Evolutionary conservation across 2,329 filamentous ascomycete species (phyloP).

Genomic region (Apiospora kogelbergensis): DNA sequence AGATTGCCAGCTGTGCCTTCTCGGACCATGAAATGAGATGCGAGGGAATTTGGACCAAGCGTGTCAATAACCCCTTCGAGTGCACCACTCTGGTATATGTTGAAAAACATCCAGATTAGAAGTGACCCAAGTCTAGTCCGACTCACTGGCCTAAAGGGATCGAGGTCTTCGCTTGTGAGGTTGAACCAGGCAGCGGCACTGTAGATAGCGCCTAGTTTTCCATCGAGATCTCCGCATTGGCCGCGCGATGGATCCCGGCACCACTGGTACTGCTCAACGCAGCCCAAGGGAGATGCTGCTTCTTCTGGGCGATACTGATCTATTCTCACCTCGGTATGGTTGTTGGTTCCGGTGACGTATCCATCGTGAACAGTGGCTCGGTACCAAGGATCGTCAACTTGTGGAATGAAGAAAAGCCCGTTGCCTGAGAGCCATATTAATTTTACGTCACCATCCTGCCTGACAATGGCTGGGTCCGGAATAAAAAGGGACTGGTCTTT

Average conservation of each 20-base stretch:
- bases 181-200: not conserved
- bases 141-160: no score
- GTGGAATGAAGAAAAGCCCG: slow-evolving; percentile 13
- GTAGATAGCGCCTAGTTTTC: not conserved
- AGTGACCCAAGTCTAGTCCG: not conserved
- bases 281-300: slow-evolving; percentile 5
- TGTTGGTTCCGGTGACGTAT: not conserved
- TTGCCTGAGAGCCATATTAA: slow-evolving; percentile 19
- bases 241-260: not conserved
- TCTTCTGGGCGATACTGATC: not conserved
- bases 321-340: not conserved
- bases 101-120: not conserved
- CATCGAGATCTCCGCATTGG: not conserved
- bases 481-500: not conserved
- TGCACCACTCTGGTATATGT: no score
- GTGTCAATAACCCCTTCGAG: not conserved
- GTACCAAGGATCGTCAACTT: slow-evolving; percentile 20
- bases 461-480: not conserved
- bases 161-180: no score
- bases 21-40: not conserved
- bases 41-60: not conserved
- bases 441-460: slow-evolving; percentile 6
- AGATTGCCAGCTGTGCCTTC: no score
- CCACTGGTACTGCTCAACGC: not conserved
- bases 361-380: not conserved